Evolutionary conservation across 139 green algal species (phyloP).

Genomic region (Mychonastes homosphaera): DNA sequence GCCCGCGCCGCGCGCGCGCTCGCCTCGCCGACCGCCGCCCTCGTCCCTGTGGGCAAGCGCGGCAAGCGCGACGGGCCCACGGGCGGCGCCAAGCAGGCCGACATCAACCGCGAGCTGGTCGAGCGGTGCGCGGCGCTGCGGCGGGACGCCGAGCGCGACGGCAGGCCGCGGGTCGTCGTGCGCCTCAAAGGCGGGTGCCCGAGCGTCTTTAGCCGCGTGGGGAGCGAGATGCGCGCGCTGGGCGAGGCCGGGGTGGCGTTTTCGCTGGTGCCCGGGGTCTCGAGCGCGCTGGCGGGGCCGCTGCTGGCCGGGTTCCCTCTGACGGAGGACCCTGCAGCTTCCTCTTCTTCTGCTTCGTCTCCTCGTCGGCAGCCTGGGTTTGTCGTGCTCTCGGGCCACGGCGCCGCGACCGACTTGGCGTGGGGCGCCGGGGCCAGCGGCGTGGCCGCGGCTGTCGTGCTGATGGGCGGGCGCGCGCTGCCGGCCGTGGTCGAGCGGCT

Average conservation of each 20-base stretch:
- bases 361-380: constrained; percentile 38
- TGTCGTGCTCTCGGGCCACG: constrained; percentile 48
- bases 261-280: constrained; percentile 65
- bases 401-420: constrained; percentile 28
- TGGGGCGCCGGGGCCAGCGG: constrained; percentile 33
- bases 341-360: background rate
- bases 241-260: constrained; percentile 21
- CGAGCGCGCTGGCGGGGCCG: constrained; percentile 51
- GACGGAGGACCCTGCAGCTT: background rate
- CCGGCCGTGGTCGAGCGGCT: constrained; percentile 24
- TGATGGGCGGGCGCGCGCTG: constrained; percentile 54
- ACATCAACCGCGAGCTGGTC: constrained; percentile 52
- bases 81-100: constrained; percentile 33
- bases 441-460: constrained; percentile 53
- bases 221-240: constrained; percentile 48
- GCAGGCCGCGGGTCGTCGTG: constrained; percentile 42
- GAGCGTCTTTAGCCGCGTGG: constrained; percentile 50
- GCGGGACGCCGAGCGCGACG: background rate
- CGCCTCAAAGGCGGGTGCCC: constrained; percentile 69
- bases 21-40: constrained; percentile 14
- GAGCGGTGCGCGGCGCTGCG: constrained; percentile 24
- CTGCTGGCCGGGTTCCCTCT: constrained; percentile 39
- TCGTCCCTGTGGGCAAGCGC: constrained; percentile 57
- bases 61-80: too few relatives aligned
- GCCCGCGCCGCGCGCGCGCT: constrained; percentile 34